Percentiles rank a stretch among this genome's conserved stretches.
phyloP scores from a whole-genome alignment of 352 stramenopile genomes.

The Pythium vanterpoolii region DNA sequence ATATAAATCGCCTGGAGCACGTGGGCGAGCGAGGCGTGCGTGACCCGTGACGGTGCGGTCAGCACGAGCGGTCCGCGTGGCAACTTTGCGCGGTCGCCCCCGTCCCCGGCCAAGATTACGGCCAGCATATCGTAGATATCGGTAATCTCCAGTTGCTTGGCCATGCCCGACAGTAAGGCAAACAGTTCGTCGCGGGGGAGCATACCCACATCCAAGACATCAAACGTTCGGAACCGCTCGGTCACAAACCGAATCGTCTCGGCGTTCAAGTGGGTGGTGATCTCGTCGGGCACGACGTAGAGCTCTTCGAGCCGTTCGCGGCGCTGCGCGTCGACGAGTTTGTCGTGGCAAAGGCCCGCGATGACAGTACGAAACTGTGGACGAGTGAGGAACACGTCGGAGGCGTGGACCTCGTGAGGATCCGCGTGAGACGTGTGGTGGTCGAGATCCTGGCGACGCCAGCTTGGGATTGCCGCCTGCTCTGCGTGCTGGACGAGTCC shows the following conservation, averaged over 20 bases:
- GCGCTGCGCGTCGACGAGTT: slow-evolving; percentile 20
- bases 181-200: slow-evolving; percentile 40
- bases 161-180: slow-evolving; percentile 34
- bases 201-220: slow-evolving; percentile 36
- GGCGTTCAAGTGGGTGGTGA: slow-evolving; percentile 28
- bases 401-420: not conserved
- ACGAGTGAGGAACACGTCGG: slow-evolving; percentile 26
- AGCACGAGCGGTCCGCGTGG: slow-evolving; percentile 22
- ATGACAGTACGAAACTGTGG: slow-evolving; percentile 38
- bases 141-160: slow-evolving; percentile 32
- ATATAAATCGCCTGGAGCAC: slow-evolving; percentile 29
- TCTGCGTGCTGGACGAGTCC: slow-evolving; percentile 15
- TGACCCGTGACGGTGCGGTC: slow-evolving; percentile 3
- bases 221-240: slow-evolving; percentile 41
- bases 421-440: not conserved
- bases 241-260: slow-evolving; percentile 30
- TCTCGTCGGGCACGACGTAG: slow-evolving; percentile 30
- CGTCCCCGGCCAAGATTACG: slow-evolving; percentile 11
- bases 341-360: slow-evolving; percentile 29
- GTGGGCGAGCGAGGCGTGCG: slow-evolving; percentile 24
- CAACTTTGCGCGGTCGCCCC: slow-evolving; percentile 7
- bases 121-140: slow-evolving; percentile 41
- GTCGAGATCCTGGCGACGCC: slow-evolving; percentile 14
- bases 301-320: slow-evolving; percentile 19
- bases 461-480: slow-evolving; percentile 9